Conservation (phyloP, 2,329 filamentous ascomycete genomes). For the Sarocladiaceae sp. region DNA sequence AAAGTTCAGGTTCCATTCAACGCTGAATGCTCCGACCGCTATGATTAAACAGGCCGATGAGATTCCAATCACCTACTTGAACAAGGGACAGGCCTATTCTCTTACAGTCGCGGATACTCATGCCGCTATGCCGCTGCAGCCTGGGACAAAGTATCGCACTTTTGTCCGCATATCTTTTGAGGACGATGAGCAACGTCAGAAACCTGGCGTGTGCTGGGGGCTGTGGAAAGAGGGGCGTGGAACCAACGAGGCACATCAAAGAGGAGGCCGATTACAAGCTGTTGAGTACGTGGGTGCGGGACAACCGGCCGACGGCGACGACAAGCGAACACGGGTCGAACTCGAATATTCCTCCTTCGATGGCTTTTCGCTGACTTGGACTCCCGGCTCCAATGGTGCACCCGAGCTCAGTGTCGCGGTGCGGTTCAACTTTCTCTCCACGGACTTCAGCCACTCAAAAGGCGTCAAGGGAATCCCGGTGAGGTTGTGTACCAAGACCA, state of each 20-base stretch:
- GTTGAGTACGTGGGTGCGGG: conserved; percentile 81
- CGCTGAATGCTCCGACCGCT: conserved; percentile 86
- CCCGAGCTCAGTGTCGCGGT: conserved; percentile 82
- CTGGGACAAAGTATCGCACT: conserved; percentile 72
- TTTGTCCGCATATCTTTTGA: conserved; percentile 96
- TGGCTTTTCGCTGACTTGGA: conserved; percentile 89
- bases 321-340: conserved; percentile 62
- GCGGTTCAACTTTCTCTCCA: conserved; percentile 96
- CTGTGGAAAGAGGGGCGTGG: conserved; percentile 94
- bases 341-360: conserved; percentile 80
- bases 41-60: conserved; percentile 90
- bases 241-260: conserved; percentile 90
- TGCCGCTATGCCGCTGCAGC: conserved; percentile 49
- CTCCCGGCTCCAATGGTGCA: conserved; percentile 59
- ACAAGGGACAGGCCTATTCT: conserved; percentile 93
- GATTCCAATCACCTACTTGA: conserved; percentile 95
- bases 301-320: conserved; percentile 53
- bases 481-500: conserved; percentile 85
- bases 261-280: conserved; percentile 85
- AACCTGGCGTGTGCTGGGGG: conserved; percentile 76
- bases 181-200: conserved; percentile 84
- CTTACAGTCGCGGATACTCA: conserved; percentile 76
- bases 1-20: conserved; percentile 84
- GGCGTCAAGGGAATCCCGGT: conserved; percentile 97
- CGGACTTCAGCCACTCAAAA: conserved; percentile 97